A percentile compares a stretch with the other conserved stretches of the same genome.
phyloP scores from a whole-genome alignment of 768 basidiomycete species.

The Amanita thiersii region DNA sequence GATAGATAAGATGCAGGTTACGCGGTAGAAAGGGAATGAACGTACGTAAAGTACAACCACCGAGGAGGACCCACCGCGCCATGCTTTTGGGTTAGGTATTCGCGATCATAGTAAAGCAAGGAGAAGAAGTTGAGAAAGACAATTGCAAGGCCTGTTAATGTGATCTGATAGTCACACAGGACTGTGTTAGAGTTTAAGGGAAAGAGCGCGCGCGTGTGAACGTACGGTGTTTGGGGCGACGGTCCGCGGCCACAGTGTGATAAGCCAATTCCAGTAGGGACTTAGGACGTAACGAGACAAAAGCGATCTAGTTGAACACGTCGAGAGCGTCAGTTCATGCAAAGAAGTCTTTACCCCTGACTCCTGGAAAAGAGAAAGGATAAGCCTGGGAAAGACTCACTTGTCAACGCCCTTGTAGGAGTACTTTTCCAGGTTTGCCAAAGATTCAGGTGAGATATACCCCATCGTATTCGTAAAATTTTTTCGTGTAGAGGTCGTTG shows the following conservation, averaged over 20 bases:
- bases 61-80: constrained; percentile 56
- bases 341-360: neutral
- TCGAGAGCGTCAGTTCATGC: no score
- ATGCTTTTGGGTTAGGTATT: constrained; percentile 61
- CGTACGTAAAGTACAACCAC: constrained; percentile 90
- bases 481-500: no score
- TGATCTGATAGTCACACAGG: constrained; percentile 52
- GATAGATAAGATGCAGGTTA: neutral
- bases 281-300: constrained; percentile 69
- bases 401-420: constrained; percentile 66
- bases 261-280: constrained; percentile 89
- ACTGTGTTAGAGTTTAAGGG: constrained; percentile 3
- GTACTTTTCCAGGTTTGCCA: constrained; percentile 58
- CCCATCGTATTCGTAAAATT: no score
- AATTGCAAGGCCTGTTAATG: constrained; percentile 73
- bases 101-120: constrained; percentile 76
- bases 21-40: constrained; percentile 10
- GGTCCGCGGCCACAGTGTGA: constrained; percentile 76
- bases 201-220: constrained; percentile 5
- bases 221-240: constrained; percentile 87
- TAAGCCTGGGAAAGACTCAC: constrained; percentile 22
- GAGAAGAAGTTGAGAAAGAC: constrained; percentile 82
- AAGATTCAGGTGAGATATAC: no score
- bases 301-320: constrained; percentile 41
- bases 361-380: neutral